Conservation (phyloP, 2,329 filamentous ascomycete species). For the Apiospora pterosperma region DNA sequence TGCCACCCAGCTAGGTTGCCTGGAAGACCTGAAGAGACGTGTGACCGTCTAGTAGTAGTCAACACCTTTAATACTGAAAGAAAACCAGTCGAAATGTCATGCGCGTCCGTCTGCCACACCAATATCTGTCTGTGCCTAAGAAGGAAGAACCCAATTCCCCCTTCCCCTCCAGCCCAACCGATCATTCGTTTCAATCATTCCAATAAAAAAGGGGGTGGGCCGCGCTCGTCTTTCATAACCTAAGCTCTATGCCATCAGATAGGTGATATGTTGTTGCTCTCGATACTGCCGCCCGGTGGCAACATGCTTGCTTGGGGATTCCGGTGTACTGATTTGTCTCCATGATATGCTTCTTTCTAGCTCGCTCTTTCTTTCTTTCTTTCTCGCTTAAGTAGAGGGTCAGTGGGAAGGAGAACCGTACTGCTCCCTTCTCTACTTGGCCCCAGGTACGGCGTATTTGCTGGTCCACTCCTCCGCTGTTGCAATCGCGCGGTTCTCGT, state of each 20-base stretch:
- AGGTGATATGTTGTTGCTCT: not conserved
- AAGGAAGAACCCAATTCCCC: not conserved
- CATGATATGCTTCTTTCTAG: not conserved
- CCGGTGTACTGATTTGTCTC: not conserved
- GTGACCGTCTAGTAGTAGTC: not conserved
- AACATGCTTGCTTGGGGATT: not conserved
- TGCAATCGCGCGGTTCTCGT: constrained; percentile 86
- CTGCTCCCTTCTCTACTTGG: not conserved
- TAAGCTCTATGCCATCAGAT: not conserved
- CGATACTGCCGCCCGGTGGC: not conserved
- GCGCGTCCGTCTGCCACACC: not conserved
- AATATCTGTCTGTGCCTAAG: no score
- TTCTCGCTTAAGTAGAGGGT: not conserved
- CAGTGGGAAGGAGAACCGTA: not conserved
- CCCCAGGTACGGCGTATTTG: constrained; percentile 64
- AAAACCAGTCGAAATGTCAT: not conserved
- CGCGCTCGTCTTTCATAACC: not conserved
- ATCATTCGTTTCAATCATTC: not conserved
- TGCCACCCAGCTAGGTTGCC: not conserved
- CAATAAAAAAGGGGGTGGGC: not conserved
- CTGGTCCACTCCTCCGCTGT: constrained; percentile 91
- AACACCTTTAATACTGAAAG: not conserved
- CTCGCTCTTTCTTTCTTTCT: not conserved
- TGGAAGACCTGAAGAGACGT: not conserved
- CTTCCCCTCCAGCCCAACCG: not conserved